These are phyloP conservation scores for Penicillium sp. DNA, from an alignment of 2,329 filamentous ascomycete genomes.

Conservation along the genomic window DNA sequence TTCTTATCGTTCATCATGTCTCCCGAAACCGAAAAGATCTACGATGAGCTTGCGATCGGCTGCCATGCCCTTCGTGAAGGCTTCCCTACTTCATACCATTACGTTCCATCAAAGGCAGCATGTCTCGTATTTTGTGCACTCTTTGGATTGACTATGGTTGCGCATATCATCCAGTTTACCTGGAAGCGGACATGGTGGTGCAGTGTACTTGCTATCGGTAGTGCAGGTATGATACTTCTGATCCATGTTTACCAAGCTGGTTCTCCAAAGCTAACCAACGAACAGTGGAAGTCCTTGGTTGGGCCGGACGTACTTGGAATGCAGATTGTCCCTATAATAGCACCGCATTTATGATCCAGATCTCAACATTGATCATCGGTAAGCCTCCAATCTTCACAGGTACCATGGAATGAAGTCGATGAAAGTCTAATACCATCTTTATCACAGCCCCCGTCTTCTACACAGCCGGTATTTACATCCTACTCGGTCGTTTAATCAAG, in stretches of 20 bases:
- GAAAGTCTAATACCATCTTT: background rate
- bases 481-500: conserved; percentile 54
- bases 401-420: background rate
- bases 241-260: background rate
- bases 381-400: background rate
- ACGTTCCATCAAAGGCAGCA: conserved; percentile 34
- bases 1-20: background rate
- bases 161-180: conserved; percentile 36
- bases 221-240: conserved; percentile 30
- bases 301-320: conserved; percentile 51
- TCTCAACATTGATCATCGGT: conserved; percentile 25
- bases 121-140: conserved; percentile 37
- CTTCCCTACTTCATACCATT: conserved; percentile 32
- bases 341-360: conserved; percentile 37
- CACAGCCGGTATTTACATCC: conserved; percentile 56
- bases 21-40: background rate
- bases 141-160: conserved; percentile 37
- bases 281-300: conserved; percentile 6
- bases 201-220: conserved; percentile 37
- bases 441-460: conserved; percentile 53
- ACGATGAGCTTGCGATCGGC: background rate
- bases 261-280: background rate
- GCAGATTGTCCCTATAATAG: conserved; percentile 53
- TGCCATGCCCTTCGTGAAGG: conserved; percentile 2
- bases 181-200: conserved; percentile 44